A percentile compares a stretch with the other conserved stretches of the same genome.
phyloP scores from a whole-genome alignment of 73 alveolate species.

The Paramecium caudatum region DNA sequence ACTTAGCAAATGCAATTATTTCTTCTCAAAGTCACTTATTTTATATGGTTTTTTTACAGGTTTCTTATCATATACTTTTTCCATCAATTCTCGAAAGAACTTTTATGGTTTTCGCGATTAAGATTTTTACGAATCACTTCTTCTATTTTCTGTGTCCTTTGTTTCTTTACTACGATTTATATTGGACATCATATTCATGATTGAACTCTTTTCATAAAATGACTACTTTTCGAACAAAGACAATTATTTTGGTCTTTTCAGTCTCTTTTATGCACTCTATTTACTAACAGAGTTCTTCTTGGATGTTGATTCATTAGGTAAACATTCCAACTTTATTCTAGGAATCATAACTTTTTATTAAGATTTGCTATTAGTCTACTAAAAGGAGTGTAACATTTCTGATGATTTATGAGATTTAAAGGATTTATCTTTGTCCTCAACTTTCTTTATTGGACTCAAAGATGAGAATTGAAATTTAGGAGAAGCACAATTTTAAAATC shows the following conservation, averaged over 20 bases:
- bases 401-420: conserved; percentile 13
- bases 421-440: not conserved
- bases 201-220: conserved; percentile 34
- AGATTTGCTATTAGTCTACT: not conserved
- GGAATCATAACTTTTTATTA: not conserved
- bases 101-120: conserved; percentile 10
- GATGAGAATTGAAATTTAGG: conserved; percentile 50
- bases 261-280: not conserved
- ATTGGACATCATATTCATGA: not conserved
- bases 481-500: conserved; percentile 43
- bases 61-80: conserved; percentile 4
- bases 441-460: conserved; percentile 30
- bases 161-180: conserved; percentile 31
- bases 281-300: no score
- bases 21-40: conserved; percentile 55
- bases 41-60: conserved; percentile 11
- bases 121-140: conserved; percentile 57
- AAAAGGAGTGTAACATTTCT: not conserved
- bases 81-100: conserved; percentile 41
- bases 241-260: conserved; percentile 10
- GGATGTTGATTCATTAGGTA: no score
- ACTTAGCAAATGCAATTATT: conserved; percentile 44
- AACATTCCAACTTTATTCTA: not conserved
- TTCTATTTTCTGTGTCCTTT: conserved; percentile 57
- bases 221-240: not conserved